Percentiles rank a stretch among this genome's conserved stretches.
phyloP scores from a whole-genome alignment of 257 asterid species.

The Cordia subcordata region DNA sequence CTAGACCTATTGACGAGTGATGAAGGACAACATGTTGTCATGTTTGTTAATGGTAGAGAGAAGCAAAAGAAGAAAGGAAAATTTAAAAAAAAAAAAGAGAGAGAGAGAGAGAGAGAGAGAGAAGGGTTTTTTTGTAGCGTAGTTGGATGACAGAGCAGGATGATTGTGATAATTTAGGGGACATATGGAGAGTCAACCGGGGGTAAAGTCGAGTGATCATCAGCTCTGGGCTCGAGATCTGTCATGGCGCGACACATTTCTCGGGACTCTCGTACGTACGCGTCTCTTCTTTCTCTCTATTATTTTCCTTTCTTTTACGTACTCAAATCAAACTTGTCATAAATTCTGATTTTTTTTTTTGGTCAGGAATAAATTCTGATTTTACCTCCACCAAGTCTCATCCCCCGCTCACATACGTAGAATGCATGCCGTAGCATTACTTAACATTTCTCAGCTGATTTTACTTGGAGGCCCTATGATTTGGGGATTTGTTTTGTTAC shows the following conservation, averaged over 20 bases:
- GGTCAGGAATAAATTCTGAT: too few relatives aligned
- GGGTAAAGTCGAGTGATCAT: conserved; percentile 6
- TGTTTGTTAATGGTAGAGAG: too few relatives aligned
- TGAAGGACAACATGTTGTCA: too few relatives aligned
- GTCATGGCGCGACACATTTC: conserved; percentile 19
- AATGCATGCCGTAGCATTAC: neutral
- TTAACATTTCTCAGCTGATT: neutral
- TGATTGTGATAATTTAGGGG: neutral
- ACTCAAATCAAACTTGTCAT: conserved; percentile 8
- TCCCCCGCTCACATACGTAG: too few relatives aligned
- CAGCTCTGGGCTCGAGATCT: conserved; percentile 36
- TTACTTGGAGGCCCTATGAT: neutral
- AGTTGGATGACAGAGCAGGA: neutral
- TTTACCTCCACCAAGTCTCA: conserved; percentile 9
- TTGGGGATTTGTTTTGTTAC: too few relatives aligned
- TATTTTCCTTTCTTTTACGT: conserved; percentile 4
- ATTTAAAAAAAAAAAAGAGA: too few relatives aligned
- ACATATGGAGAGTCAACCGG: conserved; percentile 21
- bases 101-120: too few relatives aligned
- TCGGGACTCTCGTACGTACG: conserved; percentile 23
- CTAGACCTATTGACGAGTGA: too few relatives aligned
- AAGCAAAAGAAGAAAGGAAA: neutral
- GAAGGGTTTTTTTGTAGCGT: too few relatives aligned
- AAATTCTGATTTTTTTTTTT: too few relatives aligned
- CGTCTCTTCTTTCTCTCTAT: neutral